These are phyloP conservation scores for Ziziphus jujuba DNA, from an alignment of 306 rosid species.

Conservation along the genomic window DNA sequence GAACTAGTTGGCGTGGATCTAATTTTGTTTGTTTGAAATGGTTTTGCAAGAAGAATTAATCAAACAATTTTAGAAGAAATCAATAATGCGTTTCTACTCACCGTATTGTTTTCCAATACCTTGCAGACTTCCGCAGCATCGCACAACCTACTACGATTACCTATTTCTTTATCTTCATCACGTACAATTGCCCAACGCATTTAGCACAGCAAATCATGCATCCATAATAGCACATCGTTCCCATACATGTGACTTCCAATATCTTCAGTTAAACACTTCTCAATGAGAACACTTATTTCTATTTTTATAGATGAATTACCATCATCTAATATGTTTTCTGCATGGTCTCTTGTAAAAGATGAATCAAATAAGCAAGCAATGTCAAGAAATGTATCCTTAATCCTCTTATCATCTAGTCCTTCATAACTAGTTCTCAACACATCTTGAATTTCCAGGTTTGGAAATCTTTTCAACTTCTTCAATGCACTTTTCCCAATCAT, in stretches of 20 bases:
- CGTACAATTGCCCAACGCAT: no score
- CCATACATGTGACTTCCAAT: no score
- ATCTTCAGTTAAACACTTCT: background rate
- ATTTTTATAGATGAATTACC: background rate
- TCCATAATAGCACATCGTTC: background rate
- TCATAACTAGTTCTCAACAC: background rate
- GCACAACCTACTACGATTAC: no score
- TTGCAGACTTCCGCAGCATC: no score
- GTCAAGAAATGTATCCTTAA: background rate
- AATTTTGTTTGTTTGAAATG: no score
- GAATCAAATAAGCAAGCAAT: no score
- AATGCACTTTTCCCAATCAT: background rate
- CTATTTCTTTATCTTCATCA: no score
- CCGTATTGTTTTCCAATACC: no score
- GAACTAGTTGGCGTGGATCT: no score
- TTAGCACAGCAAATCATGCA: conserved; percentile 36
- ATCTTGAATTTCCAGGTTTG: background rate
- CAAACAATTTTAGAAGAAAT: no score
- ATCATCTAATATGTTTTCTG: background rate
- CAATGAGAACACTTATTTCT: background rate
- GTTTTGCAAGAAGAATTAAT: no score
- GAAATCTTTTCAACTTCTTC: background rate
- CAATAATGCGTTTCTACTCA: no score
- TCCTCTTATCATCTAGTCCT: background rate
- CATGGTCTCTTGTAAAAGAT: background rate